Evolutionary conservation across 371 early-diverging fungal genomes (phyloP), one percentile per base, ranked within the genome.

Genomic region (Conidiobolus incongruus): DNA sequence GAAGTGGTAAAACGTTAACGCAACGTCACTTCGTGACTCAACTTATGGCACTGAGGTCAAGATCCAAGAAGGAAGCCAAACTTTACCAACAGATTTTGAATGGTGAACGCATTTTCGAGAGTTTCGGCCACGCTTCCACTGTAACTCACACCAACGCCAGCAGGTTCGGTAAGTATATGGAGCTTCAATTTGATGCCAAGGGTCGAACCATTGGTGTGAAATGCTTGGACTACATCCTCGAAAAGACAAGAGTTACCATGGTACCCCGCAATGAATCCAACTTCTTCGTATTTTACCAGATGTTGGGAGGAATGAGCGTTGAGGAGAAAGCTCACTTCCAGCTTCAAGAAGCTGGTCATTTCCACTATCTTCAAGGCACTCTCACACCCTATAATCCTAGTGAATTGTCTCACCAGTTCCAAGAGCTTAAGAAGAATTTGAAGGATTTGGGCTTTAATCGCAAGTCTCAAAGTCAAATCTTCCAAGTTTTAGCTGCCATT

Each of bases 281-380:
- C 55, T 95, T 89, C 59, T 85, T 94, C 56, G 75, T 91, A 31
- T 84, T 96, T 51, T 83, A 92, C 54, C 77, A 86, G 37, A 60
- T 94, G 8, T 57, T 79, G 12, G 66, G 62, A 24, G 76, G 72
- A 2, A 68, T 72, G 3, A 61, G 68, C 6, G 41, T 37, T 1
- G 73, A 72, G 28, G 76, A 76, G 49, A 59, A 58, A 47, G 42
- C 52, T 24, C 64, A 64, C 40, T 58, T 60, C 31, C 62, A 59
- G 38, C 54, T 75, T 11, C 54, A 62, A 19, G 68, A 66, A 19
- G 62, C 56, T 19, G 47, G 56, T 50, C 29, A 58, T 43, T 72
- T 66, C 54, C 58, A 66, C 41, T 72, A 69, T 52, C 56, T 72
- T 33, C 48, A 50, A 24, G 55, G 61, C 0, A 53, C 54, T 11